These are phyloP conservation scores for Cantharellus cinnabarinus DNA, from an alignment of 768 basidiomycete genomes.

Conservation along the genomic window DNA sequence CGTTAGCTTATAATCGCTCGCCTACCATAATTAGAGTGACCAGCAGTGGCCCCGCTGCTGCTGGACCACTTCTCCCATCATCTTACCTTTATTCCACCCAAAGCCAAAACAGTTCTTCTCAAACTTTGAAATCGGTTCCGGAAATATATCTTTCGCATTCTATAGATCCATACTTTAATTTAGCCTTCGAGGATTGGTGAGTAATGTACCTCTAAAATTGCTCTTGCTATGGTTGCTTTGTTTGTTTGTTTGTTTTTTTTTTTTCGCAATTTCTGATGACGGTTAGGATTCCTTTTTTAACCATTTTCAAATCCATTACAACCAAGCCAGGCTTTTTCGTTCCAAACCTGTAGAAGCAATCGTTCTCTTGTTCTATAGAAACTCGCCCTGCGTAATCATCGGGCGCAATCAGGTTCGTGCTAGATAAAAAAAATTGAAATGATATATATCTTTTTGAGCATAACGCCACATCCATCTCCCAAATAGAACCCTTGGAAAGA, in stretches of 20 bases:
- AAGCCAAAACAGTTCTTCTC: neutral
- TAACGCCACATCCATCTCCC: neutral
- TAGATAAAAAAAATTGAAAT: neutral
- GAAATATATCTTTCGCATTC: constrained; percentile 40
- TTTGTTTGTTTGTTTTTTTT: neutral
- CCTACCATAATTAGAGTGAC: no score
- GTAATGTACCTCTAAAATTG: constrained; percentile 9
- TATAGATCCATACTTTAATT: constrained; percentile 71
- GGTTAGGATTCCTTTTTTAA: neutral
- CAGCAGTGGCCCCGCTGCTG: no score
- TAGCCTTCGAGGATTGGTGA: constrained; percentile 80
- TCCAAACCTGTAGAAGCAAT: constrained; percentile 45
- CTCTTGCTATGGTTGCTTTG: neutral
- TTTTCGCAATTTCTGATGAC: neutral
- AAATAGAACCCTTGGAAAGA: constrained; percentile 91
- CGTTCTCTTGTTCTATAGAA: constrained; percentile 71
- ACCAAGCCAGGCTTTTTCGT: constrained; percentile 48
- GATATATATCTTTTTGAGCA: neutral
- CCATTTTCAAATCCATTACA: no score
- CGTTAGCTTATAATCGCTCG: no score
- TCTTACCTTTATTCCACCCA: no score
- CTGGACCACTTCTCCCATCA: no score
- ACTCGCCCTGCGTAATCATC: constrained; percentile 76
- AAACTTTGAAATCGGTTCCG: neutral
- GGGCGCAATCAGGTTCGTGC: constrained; percentile 53